These are phyloP conservation scores for Aspergillus sp. DNA, from an alignment of 2,329 filamentous ascomycete genomes.

Conservation along the genomic window DNA sequence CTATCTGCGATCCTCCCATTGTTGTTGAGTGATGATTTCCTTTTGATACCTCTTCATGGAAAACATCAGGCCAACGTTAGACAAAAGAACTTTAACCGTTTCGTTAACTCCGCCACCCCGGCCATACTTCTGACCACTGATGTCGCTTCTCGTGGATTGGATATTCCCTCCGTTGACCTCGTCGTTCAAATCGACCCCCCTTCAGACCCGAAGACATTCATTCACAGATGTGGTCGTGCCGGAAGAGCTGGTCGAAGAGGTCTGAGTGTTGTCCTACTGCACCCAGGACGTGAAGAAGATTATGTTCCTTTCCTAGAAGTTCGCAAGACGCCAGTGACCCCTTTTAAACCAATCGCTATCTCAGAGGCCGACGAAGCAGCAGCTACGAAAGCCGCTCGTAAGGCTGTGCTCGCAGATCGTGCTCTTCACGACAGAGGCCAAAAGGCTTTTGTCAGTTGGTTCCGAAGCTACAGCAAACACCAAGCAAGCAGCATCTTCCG, in stretches of 20 bases:
- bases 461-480: slow-evolving; percentile 86
- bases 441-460: slow-evolving; percentile 88
- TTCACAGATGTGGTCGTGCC: slow-evolving; percentile 61
- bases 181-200: slow-evolving; percentile 84
- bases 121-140: slow-evolving; percentile 88
- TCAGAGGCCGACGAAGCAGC: slow-evolving; percentile 57
- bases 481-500: slow-evolving; percentile 89
- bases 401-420: slow-evolving; percentile 52
- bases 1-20: slow-evolving; percentile 74
- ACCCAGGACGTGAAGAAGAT: slow-evolving; percentile 80
- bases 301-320: slow-evolving; percentile 84
- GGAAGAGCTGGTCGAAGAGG: slow-evolving; percentile 66
- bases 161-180: slow-evolving; percentile 87
- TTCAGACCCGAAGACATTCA: slow-evolving; percentile 80
- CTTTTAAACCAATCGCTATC: slow-evolving; percentile 57
- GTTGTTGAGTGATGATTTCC: slow-evolving; percentile 64
- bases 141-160: slow-evolving; percentile 81
- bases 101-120: slow-evolving; percentile 68
- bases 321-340: slow-evolving; percentile 75
- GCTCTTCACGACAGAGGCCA: slow-evolving; percentile 82
- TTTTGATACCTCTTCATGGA: slow-evolving; percentile 78
- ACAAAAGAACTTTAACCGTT: slow-evolving; percentile 79
- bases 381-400: slow-evolving; percentile 58
- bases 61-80: slow-evolving; percentile 87
- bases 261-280: slow-evolving; percentile 78